phyloP scores from a whole-genome alignment of 805 yeast genomes.

The Yarrowia hollandica region DNA sequence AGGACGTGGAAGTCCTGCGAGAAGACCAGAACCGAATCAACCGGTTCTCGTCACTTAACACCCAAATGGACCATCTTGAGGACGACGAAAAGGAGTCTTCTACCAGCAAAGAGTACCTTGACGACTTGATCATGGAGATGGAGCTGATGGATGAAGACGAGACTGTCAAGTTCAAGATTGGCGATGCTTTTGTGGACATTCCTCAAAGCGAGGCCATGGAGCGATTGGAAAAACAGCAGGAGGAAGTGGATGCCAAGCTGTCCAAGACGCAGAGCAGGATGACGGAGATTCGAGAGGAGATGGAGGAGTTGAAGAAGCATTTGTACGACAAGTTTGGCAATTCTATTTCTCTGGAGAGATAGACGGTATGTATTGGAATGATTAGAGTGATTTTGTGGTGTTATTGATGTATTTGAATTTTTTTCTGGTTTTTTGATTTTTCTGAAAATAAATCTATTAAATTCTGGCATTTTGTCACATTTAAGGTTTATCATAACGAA shows the following conservation, averaged over 20 bases:
- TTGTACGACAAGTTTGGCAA: conserved; percentile 87
- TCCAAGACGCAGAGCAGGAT: conserved; percentile 49
- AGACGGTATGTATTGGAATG: background rate
- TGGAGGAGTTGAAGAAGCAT: conserved; percentile 64
- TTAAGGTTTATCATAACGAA: too few relatives aligned
- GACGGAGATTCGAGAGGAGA: conserved; percentile 53
- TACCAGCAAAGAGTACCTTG: conserved; percentile 82
- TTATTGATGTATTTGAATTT: too few relatives aligned
- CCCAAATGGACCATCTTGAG: conserved; percentile 61
- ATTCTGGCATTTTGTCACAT: too few relatives aligned
- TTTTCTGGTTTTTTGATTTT: too few relatives aligned
- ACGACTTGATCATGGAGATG: conserved; percentile 79
- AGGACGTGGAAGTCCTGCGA: conserved; percentile 59
- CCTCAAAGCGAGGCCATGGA: conserved; percentile 66
- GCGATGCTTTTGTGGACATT: conserved; percentile 73
- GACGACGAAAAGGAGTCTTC: conserved; percentile 51
- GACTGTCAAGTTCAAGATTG: conserved; percentile 61
- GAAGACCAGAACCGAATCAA: conserved; percentile 89
- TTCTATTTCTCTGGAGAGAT: conserved; percentile 77
- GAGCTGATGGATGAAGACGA: conserved; percentile 73
- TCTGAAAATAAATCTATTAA: too few relatives aligned
- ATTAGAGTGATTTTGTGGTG: too few relatives aligned
- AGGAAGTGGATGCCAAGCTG: conserved; percentile 53
- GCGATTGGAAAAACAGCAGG: conserved; percentile 64
- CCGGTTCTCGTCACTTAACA: conserved; percentile 78